Evolutionary conservation across 805 yeast genomes (phyloP).

Genomic region (Metschnikowia borealis): DNA sequence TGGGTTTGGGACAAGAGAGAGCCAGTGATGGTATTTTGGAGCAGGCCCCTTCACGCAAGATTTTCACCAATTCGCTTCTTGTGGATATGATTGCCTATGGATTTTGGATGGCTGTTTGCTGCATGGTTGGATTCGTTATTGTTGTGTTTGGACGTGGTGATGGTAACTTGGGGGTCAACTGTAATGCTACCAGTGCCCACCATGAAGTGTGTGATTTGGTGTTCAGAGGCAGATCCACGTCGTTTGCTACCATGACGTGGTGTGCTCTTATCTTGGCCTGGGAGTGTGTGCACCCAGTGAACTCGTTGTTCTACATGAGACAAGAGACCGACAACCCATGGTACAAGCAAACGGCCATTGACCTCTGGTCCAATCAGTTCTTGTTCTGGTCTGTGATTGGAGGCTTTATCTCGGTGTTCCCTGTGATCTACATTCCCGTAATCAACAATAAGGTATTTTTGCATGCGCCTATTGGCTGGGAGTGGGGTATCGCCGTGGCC

Average conservation of each 20-base stretch:
- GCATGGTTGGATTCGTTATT: conserved; percentile 34
- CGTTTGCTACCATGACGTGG: conserved; percentile 40
- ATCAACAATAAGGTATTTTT: conserved; percentile 37
- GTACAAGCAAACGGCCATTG: conserved; percentile 34
- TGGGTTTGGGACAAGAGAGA: conserved; percentile 31
- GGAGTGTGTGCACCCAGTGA: conserved; percentile 37
- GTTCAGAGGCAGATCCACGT: conserved; percentile 36
- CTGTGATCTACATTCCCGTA: conserved; percentile 39
- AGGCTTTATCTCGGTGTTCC: conserved; percentile 35
- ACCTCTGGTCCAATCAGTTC: conserved; percentile 35
- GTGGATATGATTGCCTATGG: conserved; percentile 41
- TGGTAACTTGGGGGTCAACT: conserved; percentile 35
- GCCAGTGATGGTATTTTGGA: conserved; percentile 38
- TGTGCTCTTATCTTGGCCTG: conserved; percentile 39
- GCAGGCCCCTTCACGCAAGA: conserved; percentile 33
- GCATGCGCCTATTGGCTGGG: conserved; percentile 36
- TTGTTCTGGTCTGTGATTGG: conserved; percentile 37
- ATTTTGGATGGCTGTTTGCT: conserved; percentile 39
- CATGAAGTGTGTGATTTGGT: conserved; percentile 28
- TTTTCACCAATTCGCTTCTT: conserved; percentile 40
- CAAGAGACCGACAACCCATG: conserved; percentile 34
- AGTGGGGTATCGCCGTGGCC: conserved; percentile 37
- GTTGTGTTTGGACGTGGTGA: conserved; percentile 38
- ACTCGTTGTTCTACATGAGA: conserved; percentile 35
- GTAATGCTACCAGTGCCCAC: conserved; percentile 25